phyloP scores from a whole-genome alignment of 768 basidiomycete species.

The Auricularia sp. region DNA sequence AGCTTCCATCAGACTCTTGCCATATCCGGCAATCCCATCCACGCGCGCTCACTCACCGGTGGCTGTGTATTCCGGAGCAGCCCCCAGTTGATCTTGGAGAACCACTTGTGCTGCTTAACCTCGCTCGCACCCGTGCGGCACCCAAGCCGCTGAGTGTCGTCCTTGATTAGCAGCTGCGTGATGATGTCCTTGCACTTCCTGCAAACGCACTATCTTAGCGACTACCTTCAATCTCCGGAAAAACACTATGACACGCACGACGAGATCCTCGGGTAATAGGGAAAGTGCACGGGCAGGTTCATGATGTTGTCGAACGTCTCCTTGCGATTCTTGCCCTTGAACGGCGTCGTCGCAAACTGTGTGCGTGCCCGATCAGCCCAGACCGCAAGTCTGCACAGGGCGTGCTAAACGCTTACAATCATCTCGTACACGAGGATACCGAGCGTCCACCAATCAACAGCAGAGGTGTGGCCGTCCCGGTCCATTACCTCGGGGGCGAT shows the following conservation, averaged over 20 bases:
- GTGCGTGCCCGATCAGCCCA: constrained; percentile 16
- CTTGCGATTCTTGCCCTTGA: constrained; percentile 91
- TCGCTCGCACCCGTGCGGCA: constrained; percentile 94
- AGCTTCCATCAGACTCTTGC: not conserved
- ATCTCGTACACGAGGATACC: constrained; percentile 99
- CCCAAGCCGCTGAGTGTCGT: constrained; percentile 79
- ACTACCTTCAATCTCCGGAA: constrained; percentile 11
- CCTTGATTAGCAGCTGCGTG: constrained; percentile 81
- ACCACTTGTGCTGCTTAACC: constrained; percentile 99
- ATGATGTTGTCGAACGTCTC: constrained; percentile 97
- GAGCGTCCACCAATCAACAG: constrained; percentile 99
- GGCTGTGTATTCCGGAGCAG: constrained; percentile 85
- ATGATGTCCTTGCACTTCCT: constrained; percentile 87
- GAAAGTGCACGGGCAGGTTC: constrained; percentile 75
- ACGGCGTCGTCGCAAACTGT: constrained; percentile 98
- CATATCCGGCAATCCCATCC: not conserved
- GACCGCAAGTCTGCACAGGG: not conserved
- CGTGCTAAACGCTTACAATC: constrained; percentile 58
- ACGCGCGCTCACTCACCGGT: constrained; percentile 50
- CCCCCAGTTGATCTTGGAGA: constrained; percentile 93
- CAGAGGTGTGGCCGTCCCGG: constrained; percentile 91
- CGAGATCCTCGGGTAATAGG: constrained; percentile 71
- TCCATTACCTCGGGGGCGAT: constrained; percentile 99
- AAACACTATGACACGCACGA: constrained; percentile 35
- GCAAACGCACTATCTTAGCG: constrained; percentile 12